Base-by-base conservation (phyloP, 2,329 filamentous ascomycete species). In the Penicillium janthinellum region DNA sequence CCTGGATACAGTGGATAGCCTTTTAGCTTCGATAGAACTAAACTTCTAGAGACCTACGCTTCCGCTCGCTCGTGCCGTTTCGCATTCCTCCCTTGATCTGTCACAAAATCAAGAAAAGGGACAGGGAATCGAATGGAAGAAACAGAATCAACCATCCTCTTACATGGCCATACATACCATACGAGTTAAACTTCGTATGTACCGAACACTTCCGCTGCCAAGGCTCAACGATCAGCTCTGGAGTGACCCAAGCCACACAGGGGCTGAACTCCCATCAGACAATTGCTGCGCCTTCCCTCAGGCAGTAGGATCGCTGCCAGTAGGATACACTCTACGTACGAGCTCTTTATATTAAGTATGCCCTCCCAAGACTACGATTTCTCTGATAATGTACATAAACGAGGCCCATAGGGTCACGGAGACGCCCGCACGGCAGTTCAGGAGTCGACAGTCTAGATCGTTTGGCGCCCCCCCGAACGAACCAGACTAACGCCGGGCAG, bases 211-310 rank as follows among this genome's bases (percentile, higher is more conserved):
- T 39, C 35, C 56, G 37, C 37, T 56, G 57, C 50, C 49, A 57
- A 60, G 55, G 35, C 14, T 25, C 15, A 15, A 49, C 28, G 11
- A 11, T 42, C 37, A n/a, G 15, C 14, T n/a, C 15, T 39, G 4
- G 8, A 8, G n/a, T 20, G 20, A 44, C 58, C 56, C 54, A 56
- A 65, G 64, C 64, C 64, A 65, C 57, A 59, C 60, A 61, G 64
- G 57, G 61, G 59, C 61, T 65, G 64, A 62, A 50, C n/a, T 25
- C 22, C 42, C 34, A 37, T 51, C 57, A 38, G 39, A 22, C 14
- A 22, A 22, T n/a, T 8, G 8, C 20, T 22, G 49, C 31, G n/a
- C 47, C 47, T 6, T 49, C 31, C 45, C 20, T 28, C 31, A 49
- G 47, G 15, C 47, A 35, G 47, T n/a, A 20, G 31, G 20, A 48